Conservation (phyloP, 1,139 yeast genomes). For the Magnusiomyces ingens region DNA sequence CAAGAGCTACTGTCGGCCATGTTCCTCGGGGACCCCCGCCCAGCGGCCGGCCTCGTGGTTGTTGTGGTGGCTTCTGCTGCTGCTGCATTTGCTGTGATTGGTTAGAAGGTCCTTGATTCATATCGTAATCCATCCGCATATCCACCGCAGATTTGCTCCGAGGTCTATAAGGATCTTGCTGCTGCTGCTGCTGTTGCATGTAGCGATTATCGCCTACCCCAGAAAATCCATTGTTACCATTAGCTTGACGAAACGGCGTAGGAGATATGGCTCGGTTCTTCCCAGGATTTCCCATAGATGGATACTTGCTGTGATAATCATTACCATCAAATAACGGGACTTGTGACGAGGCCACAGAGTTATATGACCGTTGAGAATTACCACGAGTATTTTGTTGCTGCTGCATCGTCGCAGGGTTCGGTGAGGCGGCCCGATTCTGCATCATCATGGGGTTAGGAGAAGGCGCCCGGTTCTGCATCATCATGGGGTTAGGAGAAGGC, state of each 20-base stretch:
- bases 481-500: slow-evolving; percentile 5
- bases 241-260: too few relatives aligned
- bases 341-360: background rate
- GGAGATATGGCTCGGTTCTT: too few relatives aligned
- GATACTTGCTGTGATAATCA: too few relatives aligned
- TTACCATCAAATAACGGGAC: too few relatives aligned
- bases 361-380: background rate
- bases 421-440: background rate
- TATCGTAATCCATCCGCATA: too few relatives aligned
- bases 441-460: background rate
- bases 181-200: background rate
- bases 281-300: too few relatives aligned
- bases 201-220: background rate
- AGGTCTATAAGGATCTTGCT: background rate
- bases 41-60: background rate
- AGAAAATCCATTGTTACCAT: too few relatives aligned
- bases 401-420: background rate
- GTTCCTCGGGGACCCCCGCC: background rate
- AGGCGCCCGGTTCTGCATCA: background rate
- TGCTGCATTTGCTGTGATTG: background rate
- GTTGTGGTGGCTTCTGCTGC: background rate
- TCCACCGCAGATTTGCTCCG: background rate
- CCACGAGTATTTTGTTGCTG: too few relatives aligned
- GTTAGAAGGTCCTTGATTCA: too few relatives aligned
- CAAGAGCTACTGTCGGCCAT: slow-evolving; percentile 37